Base-by-base conservation (phyloP, 2,329 filamentous ascomycete genomes). In the Fusarium palustre region DNA sequence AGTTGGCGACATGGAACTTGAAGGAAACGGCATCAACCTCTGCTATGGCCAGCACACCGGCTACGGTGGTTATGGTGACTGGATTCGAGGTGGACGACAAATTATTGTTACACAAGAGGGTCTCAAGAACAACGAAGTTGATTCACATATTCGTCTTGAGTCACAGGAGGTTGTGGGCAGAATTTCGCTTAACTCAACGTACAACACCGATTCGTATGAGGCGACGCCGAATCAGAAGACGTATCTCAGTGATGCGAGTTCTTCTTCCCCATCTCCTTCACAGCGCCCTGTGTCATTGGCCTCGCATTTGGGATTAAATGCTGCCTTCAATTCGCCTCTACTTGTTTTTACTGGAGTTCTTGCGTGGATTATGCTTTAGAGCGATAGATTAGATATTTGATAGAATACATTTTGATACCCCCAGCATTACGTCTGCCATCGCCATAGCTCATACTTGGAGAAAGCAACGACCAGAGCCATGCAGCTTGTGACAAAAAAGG, bases 1-100 rank as follows among this genome's bases (percentile, higher is more conserved):
- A 5, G 79, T 79, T 6, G 81, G 89, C 41, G 89, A 91, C 59
- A 78, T 80, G 75, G 69, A 71, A 0, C 68, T 81, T 4, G 30
- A 68, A 0, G 85, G 83, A 1, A 83, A 81, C 54, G 83, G 83
- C 1, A 74, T 82, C 43, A 81, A 83, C 55, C 68, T 86, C 9
- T 86, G 84, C 70, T 91, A 90, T 73, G 88, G 88, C 3, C 87
- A 91, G 69, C 90, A 90, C 67, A 85, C 87, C 0, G 90, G 91
- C 1, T 92, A 92, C 59, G 90, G 90, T 2, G 90, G 91, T 0
- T 92, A 92, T 67, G 88, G 89, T 0, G 81, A 82, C 49, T 91
- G 86, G 86, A 85, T 85, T 10, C 84, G 90, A 0, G 90, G 90
- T 1, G 83, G 84, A 3, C 81, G 88, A 0, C 86, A 90, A 68